Base-by-base conservation (phyloP, 148 eudicot genomes). In the Vaccinium corymbosum region DNA sequence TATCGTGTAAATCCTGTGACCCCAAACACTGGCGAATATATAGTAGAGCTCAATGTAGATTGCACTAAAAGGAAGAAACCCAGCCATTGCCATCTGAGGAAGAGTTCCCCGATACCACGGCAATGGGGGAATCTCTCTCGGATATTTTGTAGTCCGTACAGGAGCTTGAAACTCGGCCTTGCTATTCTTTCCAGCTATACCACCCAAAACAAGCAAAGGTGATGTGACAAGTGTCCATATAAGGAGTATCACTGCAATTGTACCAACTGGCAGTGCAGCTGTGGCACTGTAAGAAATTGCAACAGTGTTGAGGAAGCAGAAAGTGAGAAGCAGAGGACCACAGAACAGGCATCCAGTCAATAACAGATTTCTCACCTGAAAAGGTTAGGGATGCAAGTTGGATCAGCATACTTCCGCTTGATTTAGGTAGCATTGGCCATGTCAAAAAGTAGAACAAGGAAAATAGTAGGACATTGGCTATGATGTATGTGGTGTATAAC, bases 161-260 rank as follows among this genome's bases (percentile, higher is more conserved):
- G 89, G 89, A 81, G 89, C 89, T 73, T 87, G 89, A 81, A 87
- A 87, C 84, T 87, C 89, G 42, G 84, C 86, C 55, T 87, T 87
- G 84, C 89, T 84, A 81, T 87, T 87, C 81, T 87, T 87, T 53
- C 89, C 89, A 49, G 89, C 89, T 52, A 87, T 87, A 49, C 89
- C 89, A 17, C 89, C 89, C 79, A 87, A 81, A 29, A 87, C 86
- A 29, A 87, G 78, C 79, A 87, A 78, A 76, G 89, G 89, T 42
- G 89, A 87, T 32, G 89, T 87, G 73, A 87, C 86, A 16, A 87
- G 84, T 48, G 84, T 46, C 87, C 87, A 85, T 75, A 85, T 85
- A 61, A 85, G 87, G 82, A 85, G 68, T 61, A 87, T 87, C 27
- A 87, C 89, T 49, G 82, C 86, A 66, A 87, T 87, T 59, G 89